A percentile compares a stretch with the other conserved stretches of the same genome.
phyloP scores from a whole-genome alignment of 2,329 filamentous ascomycete genomes.

The Phaeophleospora eucalypticola region DNA sequence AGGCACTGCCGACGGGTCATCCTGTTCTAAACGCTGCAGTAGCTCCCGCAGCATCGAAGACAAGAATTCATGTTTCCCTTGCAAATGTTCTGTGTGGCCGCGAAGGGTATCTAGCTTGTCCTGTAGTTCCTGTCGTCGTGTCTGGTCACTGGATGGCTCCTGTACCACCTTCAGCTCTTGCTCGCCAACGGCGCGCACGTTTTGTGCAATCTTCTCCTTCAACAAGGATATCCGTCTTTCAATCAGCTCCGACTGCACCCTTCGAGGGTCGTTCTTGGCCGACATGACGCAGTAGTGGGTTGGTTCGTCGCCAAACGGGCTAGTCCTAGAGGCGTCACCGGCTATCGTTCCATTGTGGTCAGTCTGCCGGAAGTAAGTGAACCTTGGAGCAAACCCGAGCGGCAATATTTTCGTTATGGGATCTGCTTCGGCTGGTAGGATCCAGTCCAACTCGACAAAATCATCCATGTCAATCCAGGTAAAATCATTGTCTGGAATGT shows the following conservation, averaged over 20 bases:
- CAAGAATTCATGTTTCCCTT: slow-evolving; percentile 57
- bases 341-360: slow-evolving; percentile 79
- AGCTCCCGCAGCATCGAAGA: slow-evolving; percentile 55
- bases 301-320: slow-evolving; percentile 86
- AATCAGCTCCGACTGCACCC: slow-evolving; percentile 82
- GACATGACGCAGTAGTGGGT: slow-evolving; percentile 97
- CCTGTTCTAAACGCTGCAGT: slow-evolving; percentile 53
- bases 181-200: slow-evolving; percentile 68
- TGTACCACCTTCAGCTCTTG: slow-evolving; percentile 62
- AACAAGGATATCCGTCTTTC: slow-evolving; percentile 74
- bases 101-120: slow-evolving; percentile 54
- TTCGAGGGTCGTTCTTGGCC: slow-evolving; percentile 65
- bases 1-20: slow-evolving; percentile 48
- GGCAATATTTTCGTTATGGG: slow-evolving; percentile 93
- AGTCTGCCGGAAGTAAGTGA: slow-evolving; percentile 96
- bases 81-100: slow-evolving; percentile 54
- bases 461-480: slow-evolving; percentile 99
- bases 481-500: slow-evolving; percentile 90
- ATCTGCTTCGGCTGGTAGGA: slow-evolving; percentile 81
- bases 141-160: slow-evolving; percentile 46
- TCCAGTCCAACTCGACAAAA: slow-evolving; percentile 97
- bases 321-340: slow-evolving; percentile 76
- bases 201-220: slow-evolving; percentile 70
- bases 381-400: slow-evolving; percentile 83
- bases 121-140: slow-evolving; percentile 49